A percentile compares a stretch with the other conserved stretches of the same genome.
These are phyloP conservation scores for Stachybotrys chlorohalonatus DNA, from an alignment of 2,329 filamentous ascomycete species.

Conservation along the genomic window DNA sequence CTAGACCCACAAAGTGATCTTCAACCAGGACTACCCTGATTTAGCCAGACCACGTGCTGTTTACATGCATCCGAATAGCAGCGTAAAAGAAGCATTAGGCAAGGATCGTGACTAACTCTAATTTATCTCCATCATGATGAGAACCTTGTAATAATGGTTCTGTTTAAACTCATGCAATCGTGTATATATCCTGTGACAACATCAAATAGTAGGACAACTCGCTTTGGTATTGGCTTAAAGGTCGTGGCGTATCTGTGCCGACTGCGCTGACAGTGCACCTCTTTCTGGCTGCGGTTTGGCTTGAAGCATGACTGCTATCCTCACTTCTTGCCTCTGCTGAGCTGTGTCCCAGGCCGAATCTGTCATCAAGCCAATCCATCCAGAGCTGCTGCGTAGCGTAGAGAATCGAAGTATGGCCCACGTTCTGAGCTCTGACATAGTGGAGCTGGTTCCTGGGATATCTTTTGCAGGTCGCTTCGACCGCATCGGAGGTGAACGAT, in stretches of 20 bases:
- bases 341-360: constrained; percentile 4
- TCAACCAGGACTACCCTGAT: too few species aligned
- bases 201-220: constrained; percentile 4
- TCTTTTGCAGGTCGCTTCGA: constrained; percentile 10
- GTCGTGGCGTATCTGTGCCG: constrained; percentile 3
- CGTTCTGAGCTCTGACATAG: constrained; percentile 9
- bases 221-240: constrained; percentile 5
- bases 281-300: not conserved
- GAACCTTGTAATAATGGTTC: not conserved
- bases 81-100: too few species aligned
- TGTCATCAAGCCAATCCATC: constrained; percentile 13
- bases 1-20: too few species aligned
- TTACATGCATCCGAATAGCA: too few species aligned
- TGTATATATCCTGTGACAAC: constrained; percentile 3
- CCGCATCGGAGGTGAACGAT: constrained; percentile 4
- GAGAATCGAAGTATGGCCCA: constrained; percentile 8
- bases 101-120: too few species aligned
- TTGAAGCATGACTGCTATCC: not conserved
- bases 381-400: constrained; percentile 13
- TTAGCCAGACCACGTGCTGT: too few species aligned
- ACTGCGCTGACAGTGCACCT: constrained; percentile 2
- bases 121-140: not conserved
- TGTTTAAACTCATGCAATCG: constrained; percentile 1
- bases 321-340: not conserved
- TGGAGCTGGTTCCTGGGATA: constrained; percentile 6